phyloP scores from a whole-genome alignment of 1,284 basidiomycete species.

The Inonotus obliquus region DNA sequence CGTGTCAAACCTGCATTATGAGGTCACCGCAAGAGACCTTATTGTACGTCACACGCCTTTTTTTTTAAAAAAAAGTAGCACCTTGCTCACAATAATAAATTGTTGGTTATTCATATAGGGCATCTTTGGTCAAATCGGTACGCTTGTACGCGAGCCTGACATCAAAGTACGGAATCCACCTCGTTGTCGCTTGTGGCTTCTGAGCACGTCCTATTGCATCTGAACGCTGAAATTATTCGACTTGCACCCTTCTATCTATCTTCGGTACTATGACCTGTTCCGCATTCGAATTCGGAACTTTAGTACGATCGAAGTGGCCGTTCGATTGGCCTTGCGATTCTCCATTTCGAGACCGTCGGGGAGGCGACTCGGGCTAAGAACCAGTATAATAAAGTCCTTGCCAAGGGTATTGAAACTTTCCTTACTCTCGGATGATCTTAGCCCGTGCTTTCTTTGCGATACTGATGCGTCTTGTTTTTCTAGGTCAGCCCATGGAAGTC shows the following conservation, averaged over 20 bases:
- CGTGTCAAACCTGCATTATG: constrained; percentile 91
- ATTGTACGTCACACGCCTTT: constrained; percentile 51
- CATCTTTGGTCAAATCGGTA: constrained; percentile 92
- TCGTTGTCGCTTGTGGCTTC: constrained; percentile 9
- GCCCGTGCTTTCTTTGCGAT: constrained; percentile 4
- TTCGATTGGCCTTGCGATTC: constrained; percentile 79
- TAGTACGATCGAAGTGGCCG: constrained; percentile 96
- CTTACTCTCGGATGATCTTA: constrained; percentile 3
- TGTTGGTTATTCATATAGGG: constrained; percentile 39
- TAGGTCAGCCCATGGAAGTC: constrained; percentile 82
- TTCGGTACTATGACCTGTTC: constrained; percentile 16
- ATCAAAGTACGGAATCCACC: constrained; percentile 85
- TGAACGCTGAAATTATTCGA: constrained; percentile 24
- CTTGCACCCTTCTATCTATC: constrained; percentile 16
- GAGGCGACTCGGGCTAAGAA: constrained; percentile 85
- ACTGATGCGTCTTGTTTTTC: not conserved
- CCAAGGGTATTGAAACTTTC: constrained; percentile 63
- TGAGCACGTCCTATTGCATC: constrained; percentile 56
- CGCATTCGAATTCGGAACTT: constrained; percentile 35
- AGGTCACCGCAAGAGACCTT: constrained; percentile 85
- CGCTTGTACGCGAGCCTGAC: constrained; percentile 84
- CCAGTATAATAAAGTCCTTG: constrained; percentile 84
- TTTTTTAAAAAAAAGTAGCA: not conserved
- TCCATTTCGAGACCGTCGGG: constrained; percentile 75
- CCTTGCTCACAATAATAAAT: not conserved